Conservation (phyloP, 495 filamentous ascomycete genomes). For the Penicillium psychrofluorescens region DNA sequence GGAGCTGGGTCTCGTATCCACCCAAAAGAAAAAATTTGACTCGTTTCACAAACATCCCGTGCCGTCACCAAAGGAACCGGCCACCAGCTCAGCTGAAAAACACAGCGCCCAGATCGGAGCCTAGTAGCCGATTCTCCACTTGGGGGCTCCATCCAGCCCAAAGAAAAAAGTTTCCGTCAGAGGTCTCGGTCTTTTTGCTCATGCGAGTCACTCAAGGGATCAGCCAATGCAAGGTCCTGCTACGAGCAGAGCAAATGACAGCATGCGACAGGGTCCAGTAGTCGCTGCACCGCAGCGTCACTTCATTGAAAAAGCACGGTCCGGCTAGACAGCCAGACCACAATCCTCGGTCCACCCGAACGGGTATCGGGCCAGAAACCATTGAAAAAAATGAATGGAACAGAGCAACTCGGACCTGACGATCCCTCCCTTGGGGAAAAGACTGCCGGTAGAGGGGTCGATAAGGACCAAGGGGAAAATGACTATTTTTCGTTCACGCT, state of each 20-base stretch:
- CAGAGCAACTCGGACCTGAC: too few relatives aligned
- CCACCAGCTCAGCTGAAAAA: conserved; percentile 9
- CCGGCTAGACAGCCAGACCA: too few relatives aligned
- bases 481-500: too few relatives aligned
- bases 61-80: conserved; percentile 3
- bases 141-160: neutral
- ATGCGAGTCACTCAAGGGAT: neutral
- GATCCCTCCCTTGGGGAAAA: too few relatives aligned
- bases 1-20: conserved; percentile 2
- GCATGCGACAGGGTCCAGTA: too few relatives aligned
- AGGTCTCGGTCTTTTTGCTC: neutral
- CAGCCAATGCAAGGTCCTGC: neutral
- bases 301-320: too few relatives aligned
- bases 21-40: conserved; percentile 3
- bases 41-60: conserved; percentile 15
- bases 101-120: conserved; percentile 4
- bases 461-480: too few relatives aligned
- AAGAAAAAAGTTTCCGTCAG: conserved; percentile 2
- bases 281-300: too few relatives aligned
- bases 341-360: too few relatives aligned
- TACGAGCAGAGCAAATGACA: neutral
- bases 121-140: conserved; percentile 3
- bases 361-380: too few relatives aligned
- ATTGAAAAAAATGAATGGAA: too few relatives aligned
- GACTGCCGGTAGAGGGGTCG: too few relatives aligned